Base-by-base conservation (phyloP, 257 asterid species). In the Penstemon newberryi region DNA sequence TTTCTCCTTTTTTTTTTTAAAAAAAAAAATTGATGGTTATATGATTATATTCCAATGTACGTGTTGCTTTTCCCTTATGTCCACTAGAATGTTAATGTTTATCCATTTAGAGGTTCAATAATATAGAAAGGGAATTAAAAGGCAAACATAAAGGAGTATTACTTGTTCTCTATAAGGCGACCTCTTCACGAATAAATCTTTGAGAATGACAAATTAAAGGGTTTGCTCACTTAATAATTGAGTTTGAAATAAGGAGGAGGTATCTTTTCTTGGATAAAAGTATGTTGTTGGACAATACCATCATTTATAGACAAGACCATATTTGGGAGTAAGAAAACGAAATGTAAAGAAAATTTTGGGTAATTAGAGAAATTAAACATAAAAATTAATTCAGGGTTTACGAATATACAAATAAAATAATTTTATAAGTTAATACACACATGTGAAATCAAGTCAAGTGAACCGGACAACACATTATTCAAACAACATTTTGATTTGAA, bases 211-310 rank as follows among this genome's bases (percentile, higher is more conserved):
- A 52, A 76, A 74, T 50, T 80, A 77, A 77, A 78, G 62, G 57
- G 85, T 79, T 78, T 56, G 75, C 73, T 77, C 78, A 84, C 65
- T 69, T 70, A 68, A 49, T 73, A 15, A 43, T 69, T 80, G 75
- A 78, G 75, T 75, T 77, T 74, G 79, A 75, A 64, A 75, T 53
- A 66, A 40, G 56, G 19, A 37, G 77, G 77, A 77, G 77, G 7
- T 74, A 74, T 80, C 65, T 81, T 15, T 81, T 71, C 9, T 12
- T 44, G 52, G 67, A 3, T 25, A 60, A 67, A 58, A 15, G 37
- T 3, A 39, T 19, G 49, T 73, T 39, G 7, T 19, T 8, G 25
- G 54, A 41, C 38, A 53, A 18, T 45, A 56, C 60, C 65, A 43
- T 45, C 67, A 46, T 63, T 55, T 41, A 25, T 2, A 25, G 33